phyloP scores from a whole-genome alignment of 495 filamentous ascomycete species.

The Podospora comata region DNA sequence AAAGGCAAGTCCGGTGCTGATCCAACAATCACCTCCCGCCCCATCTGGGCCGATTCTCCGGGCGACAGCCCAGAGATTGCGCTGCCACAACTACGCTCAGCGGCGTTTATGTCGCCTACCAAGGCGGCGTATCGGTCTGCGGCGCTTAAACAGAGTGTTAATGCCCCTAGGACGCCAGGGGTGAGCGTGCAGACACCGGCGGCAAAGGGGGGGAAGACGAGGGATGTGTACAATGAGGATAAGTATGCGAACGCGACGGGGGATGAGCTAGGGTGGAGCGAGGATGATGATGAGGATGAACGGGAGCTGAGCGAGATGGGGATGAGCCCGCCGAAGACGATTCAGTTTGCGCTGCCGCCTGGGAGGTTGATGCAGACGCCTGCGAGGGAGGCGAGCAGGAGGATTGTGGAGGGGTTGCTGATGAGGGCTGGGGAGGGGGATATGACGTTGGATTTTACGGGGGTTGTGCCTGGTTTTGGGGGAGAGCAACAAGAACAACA shows the following conservation, averaged over 20 bases:
- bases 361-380: slow-evolving; percentile 87
- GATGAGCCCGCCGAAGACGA: slow-evolving; percentile 91
- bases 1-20: slow-evolving; percentile 36
- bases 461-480: background rate
- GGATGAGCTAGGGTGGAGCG: slow-evolving; percentile 63
- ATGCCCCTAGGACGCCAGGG: slow-evolving; percentile 61
- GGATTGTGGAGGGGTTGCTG: slow-evolving; percentile 88
- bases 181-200: slow-evolving; percentile 74
- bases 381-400: slow-evolving; percentile 83
- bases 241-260: slow-evolving; percentile 26
- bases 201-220: slow-evolving; percentile 38
- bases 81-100: slow-evolving; percentile 74
- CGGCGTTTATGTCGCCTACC: slow-evolving; percentile 69
- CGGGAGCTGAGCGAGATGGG: slow-evolving; percentile 46
- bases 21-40: slow-evolving; percentile 4
- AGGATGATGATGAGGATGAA: slow-evolving; percentile 58
- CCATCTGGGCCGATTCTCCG: slow-evolving; percentile 55
- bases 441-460: slow-evolving; percentile 37
- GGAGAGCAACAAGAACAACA: background rate
- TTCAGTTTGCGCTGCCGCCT: slow-evolving; percentile 91
- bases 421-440: slow-evolving; percentile 71
- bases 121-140: slow-evolving; percentile 38
- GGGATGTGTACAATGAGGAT: slow-evolving; percentile 37
- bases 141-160: slow-evolving; percentile 15
- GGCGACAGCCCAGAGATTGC: slow-evolving; percentile 75